Percentiles rank a stretch among this genome's conserved stretches.
phyloP scores from a whole-genome alignment of 257 asterid species.

The Jaltomata sinuosa region DNA sequence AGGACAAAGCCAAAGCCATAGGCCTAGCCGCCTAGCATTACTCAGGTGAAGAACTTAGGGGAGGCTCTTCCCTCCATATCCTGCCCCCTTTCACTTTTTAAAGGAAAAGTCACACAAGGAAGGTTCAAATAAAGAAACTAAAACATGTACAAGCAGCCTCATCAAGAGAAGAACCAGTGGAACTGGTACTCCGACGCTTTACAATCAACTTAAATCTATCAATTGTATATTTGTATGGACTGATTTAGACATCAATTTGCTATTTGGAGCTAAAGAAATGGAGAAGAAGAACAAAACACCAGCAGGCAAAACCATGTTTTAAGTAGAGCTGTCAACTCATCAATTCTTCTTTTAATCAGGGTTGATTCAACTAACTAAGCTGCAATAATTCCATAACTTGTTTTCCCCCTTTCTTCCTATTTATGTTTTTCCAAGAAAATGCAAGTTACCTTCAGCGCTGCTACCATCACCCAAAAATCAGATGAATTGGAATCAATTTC shows the following conservation, averaged over 20 bases:
- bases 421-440: not conserved
- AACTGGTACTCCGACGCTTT: not conserved
- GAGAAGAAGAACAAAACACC: not conserved
- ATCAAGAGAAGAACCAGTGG: not conserved
- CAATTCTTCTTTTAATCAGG: not conserved
- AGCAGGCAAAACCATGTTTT: not conserved
- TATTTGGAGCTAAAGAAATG: not conserved
- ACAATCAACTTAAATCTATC: not conserved
- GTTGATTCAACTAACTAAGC: not conserved
- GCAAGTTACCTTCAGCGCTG: conserved; percentile 70
- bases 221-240: not conserved
- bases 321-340: not conserved
- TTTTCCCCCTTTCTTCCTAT: not conserved
- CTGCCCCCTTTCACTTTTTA: not conserved
- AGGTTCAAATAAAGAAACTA: not conserved
- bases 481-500: conserved; percentile 75
- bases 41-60: not conserved
- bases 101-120: not conserved
- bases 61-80: not conserved
- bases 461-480: conserved; percentile 93
- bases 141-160: not conserved
- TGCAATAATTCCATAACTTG: not conserved
- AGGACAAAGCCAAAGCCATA: not conserved
- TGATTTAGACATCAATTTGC: not conserved
- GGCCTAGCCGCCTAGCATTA: not conserved